Base-by-base conservation (phyloP, 2,329 filamentous ascomycete genomes). In the Pseudogymnoascus sp. region DNA sequence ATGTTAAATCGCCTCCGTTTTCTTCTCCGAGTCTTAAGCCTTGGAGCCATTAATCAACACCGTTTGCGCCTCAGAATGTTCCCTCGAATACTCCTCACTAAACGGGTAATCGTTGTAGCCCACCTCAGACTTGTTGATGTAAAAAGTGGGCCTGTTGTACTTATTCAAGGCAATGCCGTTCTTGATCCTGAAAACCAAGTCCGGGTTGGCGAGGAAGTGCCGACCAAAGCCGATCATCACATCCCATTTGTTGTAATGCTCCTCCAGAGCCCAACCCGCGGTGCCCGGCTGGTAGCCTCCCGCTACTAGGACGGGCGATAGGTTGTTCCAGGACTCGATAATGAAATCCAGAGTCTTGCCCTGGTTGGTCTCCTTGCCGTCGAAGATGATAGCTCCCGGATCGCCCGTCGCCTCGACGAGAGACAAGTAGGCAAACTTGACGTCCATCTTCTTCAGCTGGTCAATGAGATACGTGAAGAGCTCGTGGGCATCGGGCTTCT, bases 351-450 rank as follows among this genome's bases (percentile, higher is more conserved):
- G 0, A 86, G 86, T 2, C 33, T 35, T 35, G 8, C 33, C 33
- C 33, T 35, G 7, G 72, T 61, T 75, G 66, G 56, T 80, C 75
- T 69, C 79, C 78, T 62, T 24, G 12, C 11, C 10, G 8, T 24
- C 14, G 11, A 82, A 79, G 66, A 76, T 81, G 41, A 82, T 78
- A 0, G 70, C 68, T 53, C 70, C 73, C 5, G 68, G 70, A 2
- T 43, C 11, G 4, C 71, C 66, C 6, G 81, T 74, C 66, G 82
- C 79, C 68, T 84, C 82, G 40, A 84, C 75, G 28, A 84, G 79
- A 71, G 78, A 80, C n/a, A 84, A 77, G 62, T 84, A 84, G 3
- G 78, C 78, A 12, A 35, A 12, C 4, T 10, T 10, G 14, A 84
- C 69, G 2, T 70, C 67, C 16, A 72, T 66, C 10, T 69, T 60